These are phyloP conservation scores for Aureobasidium sp. DNA, from an alignment of 2,329 filamentous ascomycete genomes.

Conservation along the genomic window DNA sequence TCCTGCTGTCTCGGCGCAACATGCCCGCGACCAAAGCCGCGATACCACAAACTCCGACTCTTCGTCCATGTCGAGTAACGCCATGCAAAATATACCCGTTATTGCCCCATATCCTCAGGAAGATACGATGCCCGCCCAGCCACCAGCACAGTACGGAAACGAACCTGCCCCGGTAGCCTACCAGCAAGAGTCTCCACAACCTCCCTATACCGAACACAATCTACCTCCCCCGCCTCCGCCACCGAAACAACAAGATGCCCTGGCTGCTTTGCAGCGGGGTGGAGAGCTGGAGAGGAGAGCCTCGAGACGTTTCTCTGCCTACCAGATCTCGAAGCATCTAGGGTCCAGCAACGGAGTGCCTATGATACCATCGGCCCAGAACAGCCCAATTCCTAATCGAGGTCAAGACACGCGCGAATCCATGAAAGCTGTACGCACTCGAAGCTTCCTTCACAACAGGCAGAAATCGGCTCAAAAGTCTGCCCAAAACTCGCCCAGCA, in stretches of 20 bases:
- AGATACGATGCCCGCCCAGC: slow-evolving; percentile 38
- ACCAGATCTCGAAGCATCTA: slow-evolving; percentile 92
- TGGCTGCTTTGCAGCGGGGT: slow-evolving; percentile 83
- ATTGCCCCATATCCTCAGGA: slow-evolving; percentile 65
- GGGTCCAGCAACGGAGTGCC: slow-evolving; percentile 78
- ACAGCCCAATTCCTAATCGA: slow-evolving; percentile 74
- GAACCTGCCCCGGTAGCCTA: slow-evolving; percentile 7
- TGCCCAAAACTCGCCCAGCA: slow-evolving; percentile 51
- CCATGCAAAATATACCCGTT: slow-evolving; percentile 68
- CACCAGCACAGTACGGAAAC: slow-evolving; percentile 19
- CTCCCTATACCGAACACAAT: slow-evolving; percentile 30
- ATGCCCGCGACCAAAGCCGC: slow-evolving; percentile 21
- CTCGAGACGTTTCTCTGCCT: slow-evolving; percentile 87
- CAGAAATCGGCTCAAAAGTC: slow-evolving; percentile 43
- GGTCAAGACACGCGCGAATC: slow-evolving; percentile 79
- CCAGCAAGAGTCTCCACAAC: slow-evolving; percentile 9
- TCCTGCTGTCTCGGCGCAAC: slow-evolving; percentile 26
- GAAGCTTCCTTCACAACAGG: slow-evolving; percentile 46
- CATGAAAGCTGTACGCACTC: slow-evolving; percentile 59
- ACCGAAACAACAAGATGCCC: slow-evolving; percentile 78
- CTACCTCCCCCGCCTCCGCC: slow-evolving; percentile 58
- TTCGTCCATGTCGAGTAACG: slow-evolving; percentile 63
- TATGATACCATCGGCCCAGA: slow-evolving; percentile 70
- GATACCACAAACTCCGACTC: slow-evolving; percentile 42
- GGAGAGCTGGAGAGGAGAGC: slow-evolving; percentile 88